These are phyloP conservation scores for Pulveroboletus frians DNA, from an alignment of 768 basidiomycete species.

Conservation along the genomic window DNA sequence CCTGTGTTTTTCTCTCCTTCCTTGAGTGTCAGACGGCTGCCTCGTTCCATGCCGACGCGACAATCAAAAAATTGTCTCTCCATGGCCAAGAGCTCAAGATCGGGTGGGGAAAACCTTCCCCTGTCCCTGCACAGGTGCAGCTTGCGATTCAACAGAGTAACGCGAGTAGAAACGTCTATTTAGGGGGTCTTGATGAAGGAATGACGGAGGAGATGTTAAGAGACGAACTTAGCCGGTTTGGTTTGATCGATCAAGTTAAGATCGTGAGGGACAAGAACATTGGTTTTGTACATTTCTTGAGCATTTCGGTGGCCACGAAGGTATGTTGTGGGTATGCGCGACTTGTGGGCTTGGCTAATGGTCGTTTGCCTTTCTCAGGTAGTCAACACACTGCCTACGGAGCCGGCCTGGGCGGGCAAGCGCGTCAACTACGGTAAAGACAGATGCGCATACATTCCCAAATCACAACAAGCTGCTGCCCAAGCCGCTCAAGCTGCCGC, in stretches of 20 bases:
- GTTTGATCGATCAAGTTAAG: slow-evolving; percentile 98
- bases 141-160: slow-evolving; percentile 88
- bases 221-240: slow-evolving; percentile 89
- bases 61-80: slow-evolving; percentile 86
- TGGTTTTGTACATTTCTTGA: slow-evolving; percentile 97
- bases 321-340: slow-evolving; percentile 35
- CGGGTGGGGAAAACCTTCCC: slow-evolving; percentile 95
- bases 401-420: slow-evolving; percentile 92
- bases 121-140: slow-evolving; percentile 80
- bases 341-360: neutral
- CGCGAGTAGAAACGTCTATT: slow-evolving; percentile 93
- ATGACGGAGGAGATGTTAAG: slow-evolving; percentile 89
- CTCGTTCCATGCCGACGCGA: slow-evolving; percentile 95
- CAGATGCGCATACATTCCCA: slow-evolving; percentile 96
- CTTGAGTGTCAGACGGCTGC: slow-evolving; percentile 89
- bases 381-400: slow-evolving; percentile 86
- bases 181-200: slow-evolving; percentile 86
- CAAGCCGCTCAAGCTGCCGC: slow-evolving; percentile 86
- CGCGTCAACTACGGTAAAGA: slow-evolving; percentile 99
- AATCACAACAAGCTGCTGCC: slow-evolving; percentile 86
- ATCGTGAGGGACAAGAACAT: slow-evolving; percentile 99
- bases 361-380: slow-evolving; percentile 49
- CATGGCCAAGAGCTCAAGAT: slow-evolving; percentile 98
- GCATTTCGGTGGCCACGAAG: slow-evolving; percentile 93
- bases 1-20: slow-evolving; percentile 98